phyloP scores from a whole-genome alignment of 306 rosid species.

The Benincasa hispida region DNA sequence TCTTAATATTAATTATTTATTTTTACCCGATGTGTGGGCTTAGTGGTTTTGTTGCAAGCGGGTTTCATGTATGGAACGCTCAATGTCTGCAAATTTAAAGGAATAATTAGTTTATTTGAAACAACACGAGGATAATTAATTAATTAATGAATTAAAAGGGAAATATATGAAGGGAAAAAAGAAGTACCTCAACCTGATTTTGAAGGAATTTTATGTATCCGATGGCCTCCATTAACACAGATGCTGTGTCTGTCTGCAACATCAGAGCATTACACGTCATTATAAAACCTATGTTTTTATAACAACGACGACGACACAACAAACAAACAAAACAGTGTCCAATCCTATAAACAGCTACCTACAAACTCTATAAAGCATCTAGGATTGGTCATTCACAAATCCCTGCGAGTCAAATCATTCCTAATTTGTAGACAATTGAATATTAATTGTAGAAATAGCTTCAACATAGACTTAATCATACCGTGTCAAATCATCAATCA shows the following conservation, averaged over 20 bases:
- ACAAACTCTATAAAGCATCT: not conserved
- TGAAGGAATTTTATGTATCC: conserved; percentile 72
- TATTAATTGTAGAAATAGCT: too few species aligned
- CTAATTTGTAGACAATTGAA: too few species aligned
- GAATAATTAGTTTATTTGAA: not conserved
- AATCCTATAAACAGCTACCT: not conserved
- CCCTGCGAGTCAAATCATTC: not conserved
- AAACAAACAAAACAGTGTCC: not conserved
- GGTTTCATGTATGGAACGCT: conserved; percentile 90
- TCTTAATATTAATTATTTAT: not conserved
- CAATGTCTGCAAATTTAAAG: conserved; percentile 41
- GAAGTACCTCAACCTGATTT: conserved; percentile 74
- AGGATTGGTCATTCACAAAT: not conserved
- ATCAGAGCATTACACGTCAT: conserved; percentile 3
- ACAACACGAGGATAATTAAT: not conserved
- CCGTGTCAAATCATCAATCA: too few species aligned
- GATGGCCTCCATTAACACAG: conserved; percentile 52
- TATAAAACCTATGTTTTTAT: not conserved
- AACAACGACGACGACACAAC: not conserved
- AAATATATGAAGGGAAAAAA: not conserved
- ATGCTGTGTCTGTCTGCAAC: conserved; percentile 31
- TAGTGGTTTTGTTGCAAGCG: conserved; percentile 28
- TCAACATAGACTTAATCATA: too few species aligned
- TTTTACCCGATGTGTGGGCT: conserved; percentile 48
- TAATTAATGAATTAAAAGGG: not conserved